Conservation (phyloP, 129 eudicot genomes). For the Escallonia herrerae region DNA sequence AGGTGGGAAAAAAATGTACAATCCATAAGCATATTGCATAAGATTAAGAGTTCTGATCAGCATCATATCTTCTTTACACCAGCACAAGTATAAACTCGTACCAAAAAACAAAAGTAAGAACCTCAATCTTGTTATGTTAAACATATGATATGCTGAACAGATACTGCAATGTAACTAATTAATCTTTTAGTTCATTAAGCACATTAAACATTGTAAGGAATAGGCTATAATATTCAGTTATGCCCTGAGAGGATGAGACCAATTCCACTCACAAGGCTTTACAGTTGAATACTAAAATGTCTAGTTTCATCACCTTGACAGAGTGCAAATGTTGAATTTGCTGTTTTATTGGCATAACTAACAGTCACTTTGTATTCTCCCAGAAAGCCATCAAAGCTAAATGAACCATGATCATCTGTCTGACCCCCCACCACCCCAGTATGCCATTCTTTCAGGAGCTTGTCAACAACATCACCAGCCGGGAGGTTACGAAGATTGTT, state of each 20-base stretch:
- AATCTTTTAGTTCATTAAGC: no score
- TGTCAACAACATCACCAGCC: conserved; percentile 56
- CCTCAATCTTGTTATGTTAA: no score
- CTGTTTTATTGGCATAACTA: conserved; percentile 22
- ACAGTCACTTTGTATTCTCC: conserved; percentile 49
- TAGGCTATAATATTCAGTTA: no score
- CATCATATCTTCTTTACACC: no score
- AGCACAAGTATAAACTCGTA: no score
- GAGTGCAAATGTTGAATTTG: conserved; percentile 40
- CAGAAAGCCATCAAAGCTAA: conserved; percentile 45
- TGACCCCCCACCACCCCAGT: conserved; percentile 45
- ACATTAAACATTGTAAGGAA: not conserved
- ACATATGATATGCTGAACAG: no score
- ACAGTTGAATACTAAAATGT: conserved; percentile 41
- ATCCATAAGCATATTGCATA: no score
- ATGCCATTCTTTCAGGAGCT: conserved; percentile 55
- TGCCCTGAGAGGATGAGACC: no score
- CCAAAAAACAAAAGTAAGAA: no score
- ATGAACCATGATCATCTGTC: conserved; percentile 46
- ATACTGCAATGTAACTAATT: not conserved
- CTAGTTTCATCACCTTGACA: conserved; percentile 46
- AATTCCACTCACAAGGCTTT: not conserved
- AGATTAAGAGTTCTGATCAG: no score
- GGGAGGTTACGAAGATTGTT: conserved; percentile 44
- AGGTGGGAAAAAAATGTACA: no score